Percentiles rank a stretch among this genome's conserved stretches.
phyloP scores from a whole-genome alignment of 208 protist species.

The Leishmania gerbilli region DNA sequence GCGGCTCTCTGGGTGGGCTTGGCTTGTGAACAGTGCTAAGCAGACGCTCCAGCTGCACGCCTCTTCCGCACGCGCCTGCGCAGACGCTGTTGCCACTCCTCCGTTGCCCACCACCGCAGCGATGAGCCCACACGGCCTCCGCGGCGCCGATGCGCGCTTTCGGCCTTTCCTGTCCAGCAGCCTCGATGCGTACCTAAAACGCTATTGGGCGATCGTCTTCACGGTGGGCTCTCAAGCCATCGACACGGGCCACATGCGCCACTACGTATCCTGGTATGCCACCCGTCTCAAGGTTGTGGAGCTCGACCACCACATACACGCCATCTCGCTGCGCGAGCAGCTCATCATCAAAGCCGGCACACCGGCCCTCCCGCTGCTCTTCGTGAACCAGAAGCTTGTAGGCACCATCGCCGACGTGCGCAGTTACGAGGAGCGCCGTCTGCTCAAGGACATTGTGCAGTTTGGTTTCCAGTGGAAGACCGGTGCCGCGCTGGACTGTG shows the following conservation, averaged over 20 bases:
- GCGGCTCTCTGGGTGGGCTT: not conserved
- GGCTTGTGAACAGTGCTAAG: not conserved
- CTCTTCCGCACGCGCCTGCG: not conserved
- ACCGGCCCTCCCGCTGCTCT: constrained; percentile 71
- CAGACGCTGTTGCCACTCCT: not conserved
- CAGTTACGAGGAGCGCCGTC: constrained; percentile 56
- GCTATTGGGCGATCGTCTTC: constrained; percentile 88
- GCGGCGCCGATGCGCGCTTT: constrained; percentile 27
- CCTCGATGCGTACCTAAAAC: constrained; percentile 70
- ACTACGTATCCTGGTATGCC: constrained; percentile 90
- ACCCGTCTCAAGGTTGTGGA: constrained; percentile 85
- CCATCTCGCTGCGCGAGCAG: constrained; percentile 52
- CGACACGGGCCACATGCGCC: constrained; percentile 83
- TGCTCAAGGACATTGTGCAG: constrained; percentile 89
- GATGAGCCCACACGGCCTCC: constrained; percentile 13
- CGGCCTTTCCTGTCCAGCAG: constrained; percentile 62
- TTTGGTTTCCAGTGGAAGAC: constrained; percentile 92
- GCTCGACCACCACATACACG: constrained; percentile 85
- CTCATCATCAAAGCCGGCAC: constrained; percentile 45
- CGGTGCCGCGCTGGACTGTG: constrained; percentile 31
- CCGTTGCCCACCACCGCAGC: not conserved
- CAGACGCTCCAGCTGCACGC: not conserved
- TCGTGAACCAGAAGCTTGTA: constrained; percentile 84
- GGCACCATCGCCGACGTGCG: constrained; percentile 76
- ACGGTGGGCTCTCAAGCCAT: constrained; percentile 70